These are phyloP conservation scores for Antrodiella citrinella DNA, from an alignment of 768 basidiomycete genomes.

Conservation along the genomic window DNA sequence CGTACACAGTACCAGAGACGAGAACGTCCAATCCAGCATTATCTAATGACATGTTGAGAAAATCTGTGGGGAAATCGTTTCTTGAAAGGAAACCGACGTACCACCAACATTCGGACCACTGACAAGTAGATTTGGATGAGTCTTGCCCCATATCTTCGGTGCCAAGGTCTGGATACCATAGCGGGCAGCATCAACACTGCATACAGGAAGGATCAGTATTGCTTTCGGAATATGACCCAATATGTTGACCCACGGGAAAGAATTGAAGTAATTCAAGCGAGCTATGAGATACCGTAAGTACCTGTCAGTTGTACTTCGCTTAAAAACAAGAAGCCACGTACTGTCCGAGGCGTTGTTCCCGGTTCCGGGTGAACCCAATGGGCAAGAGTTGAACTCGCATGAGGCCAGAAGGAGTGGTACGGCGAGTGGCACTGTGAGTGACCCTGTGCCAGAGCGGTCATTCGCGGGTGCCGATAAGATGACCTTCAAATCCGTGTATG, in stretches of 20 bases:
- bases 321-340: slow-evolving; percentile 14
- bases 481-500: slow-evolving; percentile 20
- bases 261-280: slow-evolving; percentile 35
- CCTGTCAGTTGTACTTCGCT: not conserved
- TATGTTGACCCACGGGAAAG: slow-evolving; percentile 27
- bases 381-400: slow-evolving; percentile 38
- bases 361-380: slow-evolving; percentile 31
- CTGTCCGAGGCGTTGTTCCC: slow-evolving; percentile 34
- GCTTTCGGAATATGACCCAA: not conserved
- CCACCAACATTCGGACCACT: slow-evolving; percentile 11
- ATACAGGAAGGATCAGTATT: not conserved
- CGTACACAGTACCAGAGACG: slow-evolving; percentile 24
- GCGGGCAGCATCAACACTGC: slow-evolving; percentile 4
- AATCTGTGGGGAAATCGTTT: too few relatives aligned
- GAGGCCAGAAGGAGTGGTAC: slow-evolving; percentile 25
- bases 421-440: slow-evolving; percentile 23
- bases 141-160: slow-evolving; percentile 2
- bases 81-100: slow-evolving; percentile 7
- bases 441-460: slow-evolving; percentile 40
- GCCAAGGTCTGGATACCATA: slow-evolving; percentile 9
- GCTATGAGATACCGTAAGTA: slow-evolving; percentile 14
- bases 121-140: slow-evolving; percentile 8
- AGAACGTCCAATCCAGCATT: slow-evolving; percentile 18
- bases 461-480: slow-evolving; percentile 40
- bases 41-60: slow-evolving; percentile 9